Percentiles rank a stretch among this genome's conserved stretches.
phyloP scores from a whole-genome alignment of 2,329 filamentous ascomycete genomes.

The Cladophialophora carrionii region DNA sequence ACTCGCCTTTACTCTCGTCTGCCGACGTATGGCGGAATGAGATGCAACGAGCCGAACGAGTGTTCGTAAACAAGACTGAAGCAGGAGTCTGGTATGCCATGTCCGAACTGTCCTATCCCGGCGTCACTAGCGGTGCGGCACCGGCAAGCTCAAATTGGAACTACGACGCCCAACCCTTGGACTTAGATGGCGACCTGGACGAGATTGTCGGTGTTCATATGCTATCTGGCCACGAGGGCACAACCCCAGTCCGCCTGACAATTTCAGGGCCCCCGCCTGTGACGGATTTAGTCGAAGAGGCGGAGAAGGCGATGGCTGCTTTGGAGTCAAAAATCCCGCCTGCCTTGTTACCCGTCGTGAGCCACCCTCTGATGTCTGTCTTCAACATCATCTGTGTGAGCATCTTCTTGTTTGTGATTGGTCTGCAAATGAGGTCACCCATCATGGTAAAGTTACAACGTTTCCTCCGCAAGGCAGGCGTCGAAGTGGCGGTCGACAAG shows the following conservation, averaged over 20 bases:
- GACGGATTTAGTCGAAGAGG: slow-evolving; percentile 30
- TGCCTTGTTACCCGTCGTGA: slow-evolving; percentile 28
- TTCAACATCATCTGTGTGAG: slow-evolving; percentile 31
- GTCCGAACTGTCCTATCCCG: slow-evolving; percentile 82
- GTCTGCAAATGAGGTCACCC: slow-evolving; percentile 31
- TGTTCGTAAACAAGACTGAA: slow-evolving; percentile 86
- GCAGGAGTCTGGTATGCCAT: slow-evolving; percentile 92
- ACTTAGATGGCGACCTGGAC: slow-evolving; percentile 34
- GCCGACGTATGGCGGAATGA: slow-evolving; percentile 40
- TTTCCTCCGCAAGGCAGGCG: slow-evolving; percentile 31
- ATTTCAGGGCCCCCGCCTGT: slow-evolving; percentile 32
- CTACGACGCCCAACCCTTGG: slow-evolving; percentile 30
- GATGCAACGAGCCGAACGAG: slow-evolving; percentile 60
- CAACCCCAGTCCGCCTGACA: slow-evolving; percentile 53
- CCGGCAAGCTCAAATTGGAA: slow-evolving; percentile 47
- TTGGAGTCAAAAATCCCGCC: slow-evolving; percentile 27
- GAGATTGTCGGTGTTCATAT: slow-evolving; percentile 71
- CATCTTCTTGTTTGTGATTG: slow-evolving; percentile 30
- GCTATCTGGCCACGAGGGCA: slow-evolving; percentile 57
- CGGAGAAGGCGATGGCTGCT: slow-evolving; percentile 31
- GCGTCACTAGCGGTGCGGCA: slow-evolving; percentile 72
- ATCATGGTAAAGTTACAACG: slow-evolving; percentile 32
- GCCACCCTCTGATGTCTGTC: slow-evolving; percentile 25
- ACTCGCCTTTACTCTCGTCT: slow-evolving; percentile 53
- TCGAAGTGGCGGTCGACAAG: slow-evolving; percentile 30